Evolutionary conservation across 345 rosid species (phyloP).

Genomic region (Eucalyptus guilfoylei): DNA sequence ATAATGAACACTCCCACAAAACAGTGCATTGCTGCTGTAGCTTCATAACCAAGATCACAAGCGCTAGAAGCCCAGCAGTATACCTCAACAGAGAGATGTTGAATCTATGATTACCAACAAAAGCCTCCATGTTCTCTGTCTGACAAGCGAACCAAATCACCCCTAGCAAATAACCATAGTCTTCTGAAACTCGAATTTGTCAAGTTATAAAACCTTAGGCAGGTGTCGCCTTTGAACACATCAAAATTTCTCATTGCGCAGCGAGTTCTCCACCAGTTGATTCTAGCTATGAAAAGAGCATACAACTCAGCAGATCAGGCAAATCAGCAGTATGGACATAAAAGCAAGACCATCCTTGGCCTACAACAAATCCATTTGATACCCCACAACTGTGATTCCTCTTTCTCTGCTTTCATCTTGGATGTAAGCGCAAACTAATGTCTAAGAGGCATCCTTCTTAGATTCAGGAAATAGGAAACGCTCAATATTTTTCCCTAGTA

Average conservation of each 20-base stretch:
- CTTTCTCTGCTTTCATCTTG: not conserved
- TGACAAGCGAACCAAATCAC: not conserved
- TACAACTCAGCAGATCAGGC: not conserved
- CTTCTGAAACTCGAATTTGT: not conserved
- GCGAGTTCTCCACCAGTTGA: not conserved
- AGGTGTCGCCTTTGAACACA: not conserved
- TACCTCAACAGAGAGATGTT: not conserved
- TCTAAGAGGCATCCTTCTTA: not conserved
- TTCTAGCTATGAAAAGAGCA: not conserved
- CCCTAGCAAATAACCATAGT: not conserved
- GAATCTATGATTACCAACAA: not conserved
- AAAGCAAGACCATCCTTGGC: not conserved
- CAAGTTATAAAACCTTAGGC: not conserved
- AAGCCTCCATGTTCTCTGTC: not conserved
- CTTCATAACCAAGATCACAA: not conserved
- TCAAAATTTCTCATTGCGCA: not conserved
- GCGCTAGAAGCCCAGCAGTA: not conserved
- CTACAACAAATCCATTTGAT: not conserved
- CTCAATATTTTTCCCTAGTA: not conserved
- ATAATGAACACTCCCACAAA: not conserved
- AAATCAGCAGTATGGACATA: not conserved
- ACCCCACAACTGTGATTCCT: not conserved
- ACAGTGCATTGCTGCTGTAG: not conserved
- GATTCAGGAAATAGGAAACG: not conserved
- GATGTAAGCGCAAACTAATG: not conserved